These are phyloP conservation scores for Echinochloa phyllopogon DNA, from an alignment of 176 grass and related monocot genomes.

Conservation along the genomic window DNA sequence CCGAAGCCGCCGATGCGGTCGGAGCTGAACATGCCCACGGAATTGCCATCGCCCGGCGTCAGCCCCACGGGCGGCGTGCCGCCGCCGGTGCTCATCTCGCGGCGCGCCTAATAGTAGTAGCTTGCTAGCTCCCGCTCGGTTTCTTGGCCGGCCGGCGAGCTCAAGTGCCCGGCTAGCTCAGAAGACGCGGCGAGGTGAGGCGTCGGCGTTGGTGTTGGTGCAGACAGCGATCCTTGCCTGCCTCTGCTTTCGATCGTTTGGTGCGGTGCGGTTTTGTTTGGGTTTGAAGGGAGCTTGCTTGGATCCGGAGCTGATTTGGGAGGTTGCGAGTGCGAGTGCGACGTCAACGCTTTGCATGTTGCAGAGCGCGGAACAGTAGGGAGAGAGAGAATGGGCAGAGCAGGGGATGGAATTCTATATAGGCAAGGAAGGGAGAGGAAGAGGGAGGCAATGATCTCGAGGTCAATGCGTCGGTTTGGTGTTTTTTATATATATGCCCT, in stretches of 20 bases:
- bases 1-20: constrained; percentile 75
- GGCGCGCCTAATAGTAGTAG: neutral
- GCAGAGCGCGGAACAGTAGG: constrained; percentile 18
- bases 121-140: neutral
- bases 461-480: constrained; percentile 48
- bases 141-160: constrained; percentile 6
- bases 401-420: neutral
- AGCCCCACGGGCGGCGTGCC: constrained; percentile 37
- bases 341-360: constrained; percentile 67
- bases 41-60: constrained; percentile 30
- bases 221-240: constrained; percentile 12
- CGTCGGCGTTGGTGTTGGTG: constrained; percentile 35
- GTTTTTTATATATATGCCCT: constrained; percentile 19
- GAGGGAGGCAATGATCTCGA: constrained; percentile 38
- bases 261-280: constrained; percentile 61
- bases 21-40: constrained; percentile 66
- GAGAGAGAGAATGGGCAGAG: neutral
- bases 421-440: neutral
- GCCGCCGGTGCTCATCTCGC: constrained; percentile 42
- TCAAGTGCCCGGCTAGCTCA: neutral
- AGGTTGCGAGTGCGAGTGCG: constrained; percentile 35
- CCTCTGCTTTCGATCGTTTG: constrained; percentile 21
- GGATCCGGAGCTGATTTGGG: constrained; percentile 34
- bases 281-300: constrained; percentile 34
- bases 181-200: constrained; percentile 26